Evolutionary conservation across 192 early-diverging fungal species (phyloP), one percentile per base, ranked within the genome.

Genomic region (Polychytrium aggregatum): DNA sequence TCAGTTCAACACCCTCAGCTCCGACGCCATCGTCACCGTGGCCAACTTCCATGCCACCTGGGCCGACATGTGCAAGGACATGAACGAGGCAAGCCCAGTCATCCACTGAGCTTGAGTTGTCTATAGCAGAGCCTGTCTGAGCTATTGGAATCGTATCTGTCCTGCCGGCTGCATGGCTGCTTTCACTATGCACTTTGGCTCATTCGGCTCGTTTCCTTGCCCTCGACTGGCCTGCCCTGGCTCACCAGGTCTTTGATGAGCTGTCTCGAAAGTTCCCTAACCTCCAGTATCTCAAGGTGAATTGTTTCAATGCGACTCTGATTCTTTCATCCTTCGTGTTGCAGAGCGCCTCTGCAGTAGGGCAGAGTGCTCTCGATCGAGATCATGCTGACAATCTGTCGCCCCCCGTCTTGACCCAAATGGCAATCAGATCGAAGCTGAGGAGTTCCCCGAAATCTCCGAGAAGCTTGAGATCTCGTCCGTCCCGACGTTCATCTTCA

Each of bases 1-100:
- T 1, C 60, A 71, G 26, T 61, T 67, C 43, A 16, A 46, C 21
- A 16, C 11, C 18, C 56, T 71, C 34, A 10, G 44, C 16, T 37
- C 25, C 14, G 16, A 27, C 48, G 26, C 37, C 2, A 22, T 52
- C 7, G 33, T 55, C 46, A 37, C 37, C 11, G 78, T 82, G 4
- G 57, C 92, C 41, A 87, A 90, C 71, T 96, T 98, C 63, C 90
- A 82, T 81, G 94, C 92, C n/a, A 48, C 62, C 14, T 98, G 88
- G 88, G 86, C 86, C 27, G 76, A 78, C 37, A 82, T 88, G 39
- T 96, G 90, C 69, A 63, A 72, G 55, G 88, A 94, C 64, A 90
- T 98, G 81, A 87, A 88, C 63, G 77, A 79, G n/a, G n/a, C n/a
- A n/a, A n/a, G n/a, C n/a, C n/a, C n/a, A 29, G 82, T 63, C 9